Evolutionary conservation across 768 basidiomycete genomes (phyloP).

Genomic region (Kwoniella sp.): DNA sequence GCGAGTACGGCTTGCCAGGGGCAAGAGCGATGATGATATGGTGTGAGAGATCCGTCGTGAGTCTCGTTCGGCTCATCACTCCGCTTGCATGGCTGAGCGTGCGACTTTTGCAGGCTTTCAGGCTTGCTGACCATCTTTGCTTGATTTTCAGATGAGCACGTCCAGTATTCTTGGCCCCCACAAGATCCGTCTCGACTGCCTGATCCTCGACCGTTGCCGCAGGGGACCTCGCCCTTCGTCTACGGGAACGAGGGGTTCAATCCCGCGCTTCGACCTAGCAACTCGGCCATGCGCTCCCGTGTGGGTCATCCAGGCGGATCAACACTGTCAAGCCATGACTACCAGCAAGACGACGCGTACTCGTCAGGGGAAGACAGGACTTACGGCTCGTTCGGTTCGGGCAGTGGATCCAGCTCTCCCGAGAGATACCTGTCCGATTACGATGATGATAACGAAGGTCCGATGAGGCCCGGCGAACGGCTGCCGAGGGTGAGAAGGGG

Average conservation of each 20-base stretch:
- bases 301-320: too few relatives aligned
- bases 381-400: background rate
- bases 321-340: background rate
- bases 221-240: constrained; percentile 63
- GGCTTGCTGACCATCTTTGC: constrained; percentile 7
- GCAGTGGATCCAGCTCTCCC: constrained; percentile 31
- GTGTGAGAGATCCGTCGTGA: constrained; percentile 10
- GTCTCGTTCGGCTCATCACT: background rate
- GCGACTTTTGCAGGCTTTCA: constrained; percentile 3
- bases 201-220: constrained; percentile 35
- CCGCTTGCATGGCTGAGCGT: background rate
- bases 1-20: constrained; percentile 9
- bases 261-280: constrained; percentile 67
- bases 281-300: constrained; percentile 45
- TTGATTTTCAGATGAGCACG: constrained; percentile 49
- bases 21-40: constrained; percentile 13
- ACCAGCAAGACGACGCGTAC: background rate
- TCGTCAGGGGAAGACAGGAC: constrained; percentile 28
- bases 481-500: constrained; percentile 35
- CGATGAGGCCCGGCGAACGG: constrained; percentile 2
- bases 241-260: constrained; percentile 71
- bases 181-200: constrained; percentile 56
- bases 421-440: constrained; percentile 47
- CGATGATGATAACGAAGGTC: constrained; percentile 36
- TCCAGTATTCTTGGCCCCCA: constrained; percentile 66